Evolutionary conservation across 768 basidiomycete species (phyloP).

Genomic region (Pseudohyphozyma bogoriensis): DNA sequence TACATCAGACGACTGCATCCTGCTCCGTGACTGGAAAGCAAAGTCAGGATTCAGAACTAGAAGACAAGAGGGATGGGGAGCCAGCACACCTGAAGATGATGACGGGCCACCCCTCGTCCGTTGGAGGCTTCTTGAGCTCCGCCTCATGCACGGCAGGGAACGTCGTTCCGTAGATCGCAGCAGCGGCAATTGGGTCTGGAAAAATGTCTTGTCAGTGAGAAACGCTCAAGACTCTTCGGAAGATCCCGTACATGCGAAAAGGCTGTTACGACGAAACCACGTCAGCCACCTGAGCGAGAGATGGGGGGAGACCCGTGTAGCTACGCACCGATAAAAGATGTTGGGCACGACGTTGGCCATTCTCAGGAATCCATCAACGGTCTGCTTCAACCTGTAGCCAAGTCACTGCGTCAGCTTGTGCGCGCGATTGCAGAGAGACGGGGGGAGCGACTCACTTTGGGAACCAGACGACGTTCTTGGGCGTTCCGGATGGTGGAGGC

Average conservation of each 20-base stretch:
- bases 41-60: no score
- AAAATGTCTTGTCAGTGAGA: no score
- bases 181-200: slow-evolving; percentile 15
- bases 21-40: slow-evolving; percentile 12
- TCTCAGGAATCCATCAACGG: slow-evolving; percentile 20
- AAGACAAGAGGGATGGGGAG: no score
- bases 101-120: slow-evolving; percentile 19
- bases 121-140: background rate
- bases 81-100: slow-evolving; percentile 11
- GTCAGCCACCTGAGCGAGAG: no score
- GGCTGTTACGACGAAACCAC: no score
- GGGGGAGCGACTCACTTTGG: no score
- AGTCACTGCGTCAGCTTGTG: no score
- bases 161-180: slow-evolving; percentile 22
- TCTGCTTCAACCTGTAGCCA: slow-evolving; percentile 17
- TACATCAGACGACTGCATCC: slow-evolving; percentile 24
- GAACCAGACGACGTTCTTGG: slow-evolving; percentile 15
- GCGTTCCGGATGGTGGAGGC: background rate
- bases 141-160: slow-evolving; percentile 19
- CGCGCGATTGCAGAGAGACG: no score
- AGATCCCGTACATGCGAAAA: no score
- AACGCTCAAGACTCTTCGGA: no score
- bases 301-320: no score
- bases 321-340: background rate
- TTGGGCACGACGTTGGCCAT: slow-evolving; percentile 15